Evolutionary conservation across 495 filamentous ascomycete genomes (phyloP).

Genomic region (Rhypophila decipiens): DNA sequence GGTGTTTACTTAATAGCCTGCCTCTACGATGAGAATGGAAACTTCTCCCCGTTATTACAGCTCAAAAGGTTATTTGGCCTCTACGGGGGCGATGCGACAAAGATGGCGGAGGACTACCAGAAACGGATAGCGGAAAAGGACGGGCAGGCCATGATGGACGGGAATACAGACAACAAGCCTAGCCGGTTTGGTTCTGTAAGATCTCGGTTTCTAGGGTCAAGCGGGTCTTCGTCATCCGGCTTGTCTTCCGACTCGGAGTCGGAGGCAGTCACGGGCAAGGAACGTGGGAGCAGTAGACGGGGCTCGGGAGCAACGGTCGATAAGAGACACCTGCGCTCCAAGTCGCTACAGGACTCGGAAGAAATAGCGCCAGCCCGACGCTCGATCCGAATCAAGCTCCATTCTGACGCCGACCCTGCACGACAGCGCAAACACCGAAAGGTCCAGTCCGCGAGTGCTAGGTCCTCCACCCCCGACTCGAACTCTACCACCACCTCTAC

Average conservation of each 20-base stretch:
- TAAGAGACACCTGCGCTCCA: conserved; percentile 44
- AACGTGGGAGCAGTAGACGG: conserved; percentile 5
- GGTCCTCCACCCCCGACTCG: conserved; percentile 8
- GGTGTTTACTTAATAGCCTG: conserved; percentile 73
- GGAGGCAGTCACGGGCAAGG: conserved; percentile 38
- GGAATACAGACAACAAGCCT: background rate
- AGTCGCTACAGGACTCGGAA: conserved; percentile 46
- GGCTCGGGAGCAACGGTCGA: conserved; percentile 12
- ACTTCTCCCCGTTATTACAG: conserved; percentile 65
- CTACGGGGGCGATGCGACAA: conserved; percentile 28
- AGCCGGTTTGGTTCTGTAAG: conserved; percentile 12
- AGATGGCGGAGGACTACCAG: conserved; percentile 32
- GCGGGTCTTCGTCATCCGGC: conserved; percentile 54
- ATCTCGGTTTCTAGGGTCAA: conserved; percentile 42
- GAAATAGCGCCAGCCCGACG: conserved; percentile 61
- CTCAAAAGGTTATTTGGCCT: conserved; percentile 52
- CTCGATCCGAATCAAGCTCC: conserved; percentile 85
- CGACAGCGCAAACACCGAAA: conserved; percentile 55
- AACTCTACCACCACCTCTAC: conserved; percentile 16
- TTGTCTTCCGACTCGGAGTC: conserved; percentile 57
- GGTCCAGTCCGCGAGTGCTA: conserved; percentile 35
- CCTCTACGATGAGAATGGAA: conserved; percentile 72
- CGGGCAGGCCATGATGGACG: conserved; percentile 6
- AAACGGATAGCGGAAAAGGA: conserved; percentile 29
- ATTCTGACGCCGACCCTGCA: conserved; percentile 71